Conservation (phyloP, 768 basidiomycete species). For the Cystobasidium ongulense region DNA sequence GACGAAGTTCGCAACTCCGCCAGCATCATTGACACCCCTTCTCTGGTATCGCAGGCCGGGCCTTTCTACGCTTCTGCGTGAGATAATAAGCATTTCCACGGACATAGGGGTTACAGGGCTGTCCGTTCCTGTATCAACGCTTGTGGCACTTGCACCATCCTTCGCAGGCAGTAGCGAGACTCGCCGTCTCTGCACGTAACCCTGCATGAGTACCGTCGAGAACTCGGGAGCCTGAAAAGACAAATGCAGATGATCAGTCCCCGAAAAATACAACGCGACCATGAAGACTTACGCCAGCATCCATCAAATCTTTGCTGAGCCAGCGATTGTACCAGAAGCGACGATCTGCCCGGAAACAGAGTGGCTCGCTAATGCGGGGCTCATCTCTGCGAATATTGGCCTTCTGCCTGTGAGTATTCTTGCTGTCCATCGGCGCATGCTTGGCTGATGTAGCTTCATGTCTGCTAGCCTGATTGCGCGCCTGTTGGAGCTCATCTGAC, state of each 20-base stretch:
- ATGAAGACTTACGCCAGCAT: conserved; percentile 61
- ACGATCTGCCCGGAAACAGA: conserved; percentile 82
- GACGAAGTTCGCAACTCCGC: conserved; percentile 40
- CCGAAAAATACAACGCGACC: conserved; percentile 25
- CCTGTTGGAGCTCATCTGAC: conserved; percentile 19
- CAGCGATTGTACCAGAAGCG: conserved; percentile 97
- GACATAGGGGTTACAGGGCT: conserved; percentile 46
- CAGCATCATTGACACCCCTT: conserved; percentile 72
- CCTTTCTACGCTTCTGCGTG: conserved; percentile 75
- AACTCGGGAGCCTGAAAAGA: not conserved
- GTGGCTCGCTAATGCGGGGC: conserved; percentile 66
- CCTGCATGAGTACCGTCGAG: conserved; percentile 28
- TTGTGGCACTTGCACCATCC: not conserved
- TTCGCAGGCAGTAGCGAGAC: not conserved
- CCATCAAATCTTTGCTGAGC: conserved; percentile 72
- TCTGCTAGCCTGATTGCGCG: not conserved
- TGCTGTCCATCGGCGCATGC: not conserved
- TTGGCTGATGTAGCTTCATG: not conserved
- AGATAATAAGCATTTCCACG: conserved; percentile 73
- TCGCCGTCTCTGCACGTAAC: not conserved
- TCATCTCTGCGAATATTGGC: conserved; percentile 51
- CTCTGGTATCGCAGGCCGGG: conserved; percentile 91
- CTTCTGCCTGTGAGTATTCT: not conserved
- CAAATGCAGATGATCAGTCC: not conserved
- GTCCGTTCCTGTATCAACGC: conserved; percentile 7